Evolutionary conservation across 176 grass and related monocot species (phyloP).

Genomic region (Oryza coarctata): DNA sequence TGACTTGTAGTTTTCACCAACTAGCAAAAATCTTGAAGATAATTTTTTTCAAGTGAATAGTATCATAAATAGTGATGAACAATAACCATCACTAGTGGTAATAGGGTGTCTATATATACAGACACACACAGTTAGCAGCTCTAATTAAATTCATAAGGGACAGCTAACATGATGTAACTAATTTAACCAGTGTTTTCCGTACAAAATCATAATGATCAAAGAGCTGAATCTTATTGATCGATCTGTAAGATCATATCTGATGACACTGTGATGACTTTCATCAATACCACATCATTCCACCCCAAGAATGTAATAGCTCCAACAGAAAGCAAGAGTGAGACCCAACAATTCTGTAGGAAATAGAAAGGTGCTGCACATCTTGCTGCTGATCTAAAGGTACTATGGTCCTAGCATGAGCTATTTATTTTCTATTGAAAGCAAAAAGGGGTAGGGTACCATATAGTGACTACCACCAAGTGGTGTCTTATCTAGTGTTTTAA

Average conservation of each 20-base stretch:
- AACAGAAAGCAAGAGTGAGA: background rate
- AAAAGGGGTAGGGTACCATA: slow-evolving; percentile 29
- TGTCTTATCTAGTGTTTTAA: slow-evolving; percentile 47
- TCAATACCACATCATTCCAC: background rate
- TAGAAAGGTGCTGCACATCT: slow-evolving; percentile 7
- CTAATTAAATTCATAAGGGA: background rate
- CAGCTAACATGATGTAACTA: background rate
- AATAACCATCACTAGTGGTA: no score
- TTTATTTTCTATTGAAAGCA: slow-evolving; percentile 39
- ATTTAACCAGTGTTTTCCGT: background rate
- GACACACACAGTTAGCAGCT: background rate
- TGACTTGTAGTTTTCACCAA: no score
- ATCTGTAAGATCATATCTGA: background rate
- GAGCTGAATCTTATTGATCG: background rate
- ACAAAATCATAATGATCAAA: slow-evolving; percentile 1
- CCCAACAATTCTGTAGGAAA: slow-evolving; percentile 15
- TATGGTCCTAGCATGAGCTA: slow-evolving; percentile 13
- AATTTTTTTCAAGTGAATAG: no score
- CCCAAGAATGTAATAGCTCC: slow-evolving; percentile 9
- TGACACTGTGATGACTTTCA: slow-evolving; percentile 5
- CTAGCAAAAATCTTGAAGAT: no score
- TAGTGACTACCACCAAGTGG: slow-evolving; percentile 44
- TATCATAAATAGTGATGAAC: no score
- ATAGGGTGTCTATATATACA: no score
- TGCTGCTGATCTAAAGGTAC: background rate